phyloP scores from a whole-genome alignment of 2,329 filamentous ascomycete genomes.

The Colletotrichum karsti region DNA sequence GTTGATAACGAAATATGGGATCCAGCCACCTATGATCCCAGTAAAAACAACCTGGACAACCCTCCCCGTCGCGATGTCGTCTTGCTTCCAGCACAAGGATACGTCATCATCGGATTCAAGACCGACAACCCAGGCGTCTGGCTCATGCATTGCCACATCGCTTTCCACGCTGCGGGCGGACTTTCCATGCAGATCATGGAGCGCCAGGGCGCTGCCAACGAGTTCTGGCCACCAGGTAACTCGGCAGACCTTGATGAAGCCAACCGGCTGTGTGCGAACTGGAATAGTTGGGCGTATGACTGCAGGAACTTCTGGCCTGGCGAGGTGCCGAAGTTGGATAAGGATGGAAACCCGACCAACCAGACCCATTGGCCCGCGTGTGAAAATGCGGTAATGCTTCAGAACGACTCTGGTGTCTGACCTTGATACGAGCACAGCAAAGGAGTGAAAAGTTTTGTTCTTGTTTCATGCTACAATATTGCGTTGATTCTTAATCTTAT shows the following conservation, averaged over 20 bases:
- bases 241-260: background rate
- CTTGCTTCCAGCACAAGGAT: slow-evolving; percentile 51
- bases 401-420: slow-evolving; percentile 15
- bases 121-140: slow-evolving; percentile 57
- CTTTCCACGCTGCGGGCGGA: slow-evolving; percentile 49
- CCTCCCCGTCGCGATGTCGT: slow-evolving; percentile 62
- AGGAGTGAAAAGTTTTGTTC: background rate
- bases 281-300: slow-evolving; percentile 21
- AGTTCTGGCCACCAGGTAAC: background rate
- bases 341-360: background rate
- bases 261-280: slow-evolving; percentile 1
- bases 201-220: background rate
- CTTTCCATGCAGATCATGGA: slow-evolving; percentile 17
- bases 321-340: background rate
- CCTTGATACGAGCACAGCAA: too few species aligned
- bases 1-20: slow-evolving; percentile 26
- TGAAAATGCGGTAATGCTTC: background rate
- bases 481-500: too few species aligned
- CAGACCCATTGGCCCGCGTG: background rate
- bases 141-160: too few species aligned
- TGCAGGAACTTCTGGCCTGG: slow-evolving; percentile 20
- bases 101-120: slow-evolving; percentile 57
- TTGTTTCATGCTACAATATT: background rate
- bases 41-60: slow-evolving; percentile 45
- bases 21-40: slow-evolving; percentile 24